Evolutionary conservation across 768 basidiomycete genomes (phyloP), one percentile per base, ranked within the genome.

Genomic region (Daedaleopsis nitida): DNA sequence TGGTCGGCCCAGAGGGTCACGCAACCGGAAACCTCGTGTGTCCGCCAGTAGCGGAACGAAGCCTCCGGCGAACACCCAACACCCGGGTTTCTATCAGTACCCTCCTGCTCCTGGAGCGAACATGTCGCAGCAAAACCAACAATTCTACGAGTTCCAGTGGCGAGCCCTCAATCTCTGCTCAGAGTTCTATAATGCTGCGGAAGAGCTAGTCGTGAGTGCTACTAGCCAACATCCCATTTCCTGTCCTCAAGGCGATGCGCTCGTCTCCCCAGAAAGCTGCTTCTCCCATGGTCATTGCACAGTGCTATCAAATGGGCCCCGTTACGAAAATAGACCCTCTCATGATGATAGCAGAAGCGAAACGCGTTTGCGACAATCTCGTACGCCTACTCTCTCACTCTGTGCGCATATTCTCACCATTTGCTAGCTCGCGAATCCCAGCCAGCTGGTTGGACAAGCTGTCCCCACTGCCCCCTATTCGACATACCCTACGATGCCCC

Each of bases 101-200:
- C 74, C 78, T 32, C 76, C 81, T 49, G 73, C 75, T 32, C 73
- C 81, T 24, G 76, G 82, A 13, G 67, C 75, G n/a, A 79, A 79
- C 48, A 76, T 86, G 24, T 83, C 82, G 58, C 77, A 85, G 3
- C 84, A 87, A 64, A 89, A 89, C 70, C 87, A 90, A 63, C 85
- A 86, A 68, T 92, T 90, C 72, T 91, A 90, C 72, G 89, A 92
- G 69, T 92, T 92, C 68, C 91, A 92, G 71, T 92, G 91, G 91
- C 85, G 89, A 56, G 84, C 91, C 43, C 72, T 92, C 59, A 91
- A 91, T 68, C 76, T 93, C 43, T 93, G 91, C 72, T 86, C 89
- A 1, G 91, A 93, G 70, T 93, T 93, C 71, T 93, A 93, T 74
- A 87, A 85, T 27, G 91, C 91, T 7, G 91, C 91, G 17, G 91